Base-by-base conservation (phyloP, 2,329 filamentous ascomycete genomes). In the Colletotrichum salicis region DNA sequence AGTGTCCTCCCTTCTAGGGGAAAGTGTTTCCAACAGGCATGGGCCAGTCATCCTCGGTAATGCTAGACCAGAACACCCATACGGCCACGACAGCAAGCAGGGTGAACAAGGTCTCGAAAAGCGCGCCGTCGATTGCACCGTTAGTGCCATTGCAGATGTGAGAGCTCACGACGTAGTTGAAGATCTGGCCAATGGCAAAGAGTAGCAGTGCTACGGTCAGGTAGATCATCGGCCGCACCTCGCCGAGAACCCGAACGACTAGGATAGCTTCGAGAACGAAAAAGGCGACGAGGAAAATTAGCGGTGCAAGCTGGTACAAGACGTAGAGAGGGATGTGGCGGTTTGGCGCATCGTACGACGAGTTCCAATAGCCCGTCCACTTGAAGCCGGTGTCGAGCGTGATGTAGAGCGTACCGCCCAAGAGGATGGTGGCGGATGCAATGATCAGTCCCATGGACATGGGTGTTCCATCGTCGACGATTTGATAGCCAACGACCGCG, bases 1-100 rank as follows among this genome's bases (percentile, higher is more conserved):
- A 29, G 29, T 11, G 10, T 6, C 37, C 52, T 70, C 59, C 29
- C 24, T 22, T 37, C 64, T 75, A 77, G 52, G 70, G 82, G 74
- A 88, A 88, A 63, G 82, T 76, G 57, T 76, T 80, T 67, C 81
- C 80, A 11, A 81, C 82, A 41, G 86, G 84, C 82, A 88, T 88
- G 22, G 95, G 94, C 96, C 96, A 99, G 85, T 98, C 96, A 78
- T 99, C 96, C 83, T 99, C 96, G 19, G 96, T 99, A 78, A 99
- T 99, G 84, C 95, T 98, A 58, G 95, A 97, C 96, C 96, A 99
- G 86, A 99, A 99, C 69, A 94, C 82, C 95, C 96, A 99, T 75
- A 98, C 84, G 83, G 90, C 90, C 22, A 94, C 87, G 5, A 99
- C 94, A 0, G 95, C 88, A 13, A 96, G 84, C 1, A 98, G 86